These are phyloP conservation scores for Eimeria acervulina DNA, from an alignment of 169 alveolate species.

Conservation along the genomic window DNA sequence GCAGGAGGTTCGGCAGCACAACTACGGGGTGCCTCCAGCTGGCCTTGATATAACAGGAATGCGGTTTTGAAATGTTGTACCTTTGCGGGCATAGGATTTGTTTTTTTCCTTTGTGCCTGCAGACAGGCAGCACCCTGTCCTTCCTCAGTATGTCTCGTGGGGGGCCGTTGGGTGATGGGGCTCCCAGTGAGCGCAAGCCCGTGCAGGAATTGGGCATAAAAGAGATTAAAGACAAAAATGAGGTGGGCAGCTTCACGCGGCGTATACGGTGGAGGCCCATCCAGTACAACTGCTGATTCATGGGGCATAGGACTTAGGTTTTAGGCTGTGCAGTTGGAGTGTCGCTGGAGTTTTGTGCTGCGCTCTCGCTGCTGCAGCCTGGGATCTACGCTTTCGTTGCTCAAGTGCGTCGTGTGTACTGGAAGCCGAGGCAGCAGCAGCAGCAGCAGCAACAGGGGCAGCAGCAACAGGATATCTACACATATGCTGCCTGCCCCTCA, in stretches of 20 bases:
- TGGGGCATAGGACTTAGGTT: neutral
- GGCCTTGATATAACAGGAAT: neutral
- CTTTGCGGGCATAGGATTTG: neutral
- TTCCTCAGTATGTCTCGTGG: conserved; percentile 55
- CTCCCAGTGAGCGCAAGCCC: conserved; percentile 45
- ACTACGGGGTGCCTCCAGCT: neutral
- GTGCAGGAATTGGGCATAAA: conserved; percentile 69
- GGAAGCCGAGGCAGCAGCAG: conserved; percentile 75
- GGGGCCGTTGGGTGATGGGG: conserved; percentile 30
- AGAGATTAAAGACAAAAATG: conserved; percentile 29
- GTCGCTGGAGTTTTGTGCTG: neutral
- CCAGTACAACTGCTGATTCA: neutral
- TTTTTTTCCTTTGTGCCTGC: neutral
- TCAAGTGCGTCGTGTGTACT: conserved; percentile 76
- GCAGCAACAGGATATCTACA: conserved; percentile 68
- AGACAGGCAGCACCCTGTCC: conserved; percentile 57
- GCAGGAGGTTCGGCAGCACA: neutral
- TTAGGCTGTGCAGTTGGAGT: conserved; percentile 1
- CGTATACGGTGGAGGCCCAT: neutral
- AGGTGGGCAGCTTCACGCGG: conserved; percentile 10
- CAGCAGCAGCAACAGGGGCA: conserved; percentile 51
- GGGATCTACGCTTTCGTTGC: conserved; percentile 63
- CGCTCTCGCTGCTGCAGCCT: conserved; percentile 2
- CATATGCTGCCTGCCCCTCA: conserved; percentile 75
- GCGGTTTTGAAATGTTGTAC: neutral